Conservation (phyloP, 495 filamentous ascomycete genomes). For the Penicillium silybi region DNA sequence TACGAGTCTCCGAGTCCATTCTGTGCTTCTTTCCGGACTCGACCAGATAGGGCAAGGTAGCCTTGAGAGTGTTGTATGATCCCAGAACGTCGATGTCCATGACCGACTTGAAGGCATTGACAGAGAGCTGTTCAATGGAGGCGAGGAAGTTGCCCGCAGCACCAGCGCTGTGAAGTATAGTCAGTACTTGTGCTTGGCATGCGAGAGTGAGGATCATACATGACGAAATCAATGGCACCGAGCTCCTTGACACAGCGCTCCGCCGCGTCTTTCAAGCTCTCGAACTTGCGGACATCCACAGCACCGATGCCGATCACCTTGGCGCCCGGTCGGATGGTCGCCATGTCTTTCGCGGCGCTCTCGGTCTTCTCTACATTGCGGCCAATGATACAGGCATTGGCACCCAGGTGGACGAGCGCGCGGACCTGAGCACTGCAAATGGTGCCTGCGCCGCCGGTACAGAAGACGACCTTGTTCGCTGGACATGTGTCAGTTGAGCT, state of each 20-base stretch:
- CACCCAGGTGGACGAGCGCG: slow-evolving; percentile 85
- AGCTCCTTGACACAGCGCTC: slow-evolving; percentile 75
- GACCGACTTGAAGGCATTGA: slow-evolving; percentile 91
- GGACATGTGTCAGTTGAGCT: background rate
- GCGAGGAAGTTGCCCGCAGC: slow-evolving; percentile 96
- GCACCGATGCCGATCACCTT: slow-evolving; percentile 82
- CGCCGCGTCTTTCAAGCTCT: slow-evolving; percentile 66
- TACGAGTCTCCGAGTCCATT: slow-evolving; percentile 45
- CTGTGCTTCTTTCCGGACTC: slow-evolving; percentile 63
- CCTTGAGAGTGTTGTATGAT: slow-evolving; percentile 92
- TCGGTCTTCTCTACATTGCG: slow-evolving; percentile 89
- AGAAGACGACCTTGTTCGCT: slow-evolving; percentile 91
- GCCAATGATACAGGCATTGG: slow-evolving; percentile 89
- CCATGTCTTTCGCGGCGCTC: slow-evolving; percentile 71
- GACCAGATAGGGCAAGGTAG: slow-evolving; percentile 73
- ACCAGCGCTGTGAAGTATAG: slow-evolving; percentile 60
- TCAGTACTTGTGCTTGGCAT: slow-evolving; percentile 2
- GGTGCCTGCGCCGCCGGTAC: slow-evolving; percentile 88
- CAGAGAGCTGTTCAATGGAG: slow-evolving; percentile 71
- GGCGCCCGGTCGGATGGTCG: slow-evolving; percentile 67
- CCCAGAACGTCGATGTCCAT: slow-evolving; percentile 95
- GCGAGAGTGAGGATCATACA: slow-evolving; percentile 50
- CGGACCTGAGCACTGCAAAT: slow-evolving; percentile 93
- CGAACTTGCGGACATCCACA: slow-evolving; percentile 76
- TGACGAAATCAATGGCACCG: slow-evolving; percentile 87